Base-by-base conservation (phyloP, 2,329 filamentous ascomycete genomes). In the Colletotrichum sp. region DNA sequence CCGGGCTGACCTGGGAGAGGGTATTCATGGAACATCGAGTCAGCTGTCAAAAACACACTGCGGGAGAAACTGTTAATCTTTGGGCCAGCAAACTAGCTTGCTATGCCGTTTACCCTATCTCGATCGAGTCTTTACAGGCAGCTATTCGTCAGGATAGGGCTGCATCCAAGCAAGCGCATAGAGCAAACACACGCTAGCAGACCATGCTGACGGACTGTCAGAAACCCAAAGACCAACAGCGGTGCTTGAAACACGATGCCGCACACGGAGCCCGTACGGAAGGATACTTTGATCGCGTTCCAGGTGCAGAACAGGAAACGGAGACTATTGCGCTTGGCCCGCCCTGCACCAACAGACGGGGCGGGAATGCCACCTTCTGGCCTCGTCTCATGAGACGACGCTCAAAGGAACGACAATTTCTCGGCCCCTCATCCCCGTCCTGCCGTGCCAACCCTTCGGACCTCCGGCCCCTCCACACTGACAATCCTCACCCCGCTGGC, bases 401-500 rank as follows among this genome's bases (percentile, higher is more conserved):
- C 57, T 28, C 26, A 34, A 7, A 24, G 34, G 32, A 62, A 73
- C 26, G 28, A 52, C 30, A 26, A 34, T 60, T 52, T n/a, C 21
- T 39, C 59, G 64, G 44, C 34, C 71, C 44, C 70, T 76, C 74
- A 72, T 67, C 36, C 72, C 57, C 69, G 64, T 36, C 39, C 26
- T 32, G 39, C 60, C 36, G 64, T 34, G 52, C 30, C 67, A 62
- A 94, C 85, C 82, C 86, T 87, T 78, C 83, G 83, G 44, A 95
- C 86, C 83, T 93, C 91, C 63, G 86, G 84, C 8, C 90, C 89
- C 49, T 90, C 86, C 76, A 90, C 84, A 70, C 85, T 87, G 59
- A 97, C 89, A 68, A 97, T 86, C 62, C 82, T 85, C 39, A 96
- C 92, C 1, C 94, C 95, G 15, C 84, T 86, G 55, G 83, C 84